These are phyloP conservation scores for Cornus suecica DNA, from an alignment of 148 eudicot genomes.

Conservation along the genomic window DNA sequence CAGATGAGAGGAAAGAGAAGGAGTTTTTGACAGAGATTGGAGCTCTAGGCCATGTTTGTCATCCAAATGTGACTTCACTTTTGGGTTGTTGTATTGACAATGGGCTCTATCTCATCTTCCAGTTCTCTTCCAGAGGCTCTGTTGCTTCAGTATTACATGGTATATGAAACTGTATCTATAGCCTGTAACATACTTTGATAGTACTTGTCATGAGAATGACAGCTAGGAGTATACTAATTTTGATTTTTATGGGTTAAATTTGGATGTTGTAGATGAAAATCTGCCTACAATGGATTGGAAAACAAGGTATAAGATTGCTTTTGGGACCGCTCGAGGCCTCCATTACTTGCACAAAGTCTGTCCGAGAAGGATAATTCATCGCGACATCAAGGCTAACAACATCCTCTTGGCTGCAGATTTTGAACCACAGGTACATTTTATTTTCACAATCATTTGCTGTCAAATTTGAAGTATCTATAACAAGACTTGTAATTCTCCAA, in stretches of 20 bases:
- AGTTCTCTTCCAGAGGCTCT: conserved; percentile 75
- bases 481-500: not conserved
- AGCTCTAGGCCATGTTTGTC: conserved; percentile 81
- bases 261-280: conserved; percentile 49
- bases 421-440: conserved; percentile 67
- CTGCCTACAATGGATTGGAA: conserved; percentile 71
- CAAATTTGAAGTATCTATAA: not conserved
- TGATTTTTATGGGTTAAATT: not conserved
- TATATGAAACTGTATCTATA: conserved; percentile 13
- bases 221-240: too few species aligned
- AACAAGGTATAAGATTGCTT: conserved; percentile 73
- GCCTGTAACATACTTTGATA: not conserved
- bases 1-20: conserved; percentile 78
- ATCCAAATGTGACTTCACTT: conserved; percentile 79
- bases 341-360: conserved; percentile 92
- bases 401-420: conserved; percentile 61
- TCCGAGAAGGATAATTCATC: conserved; percentile 89
- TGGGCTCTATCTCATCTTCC: conserved; percentile 82
- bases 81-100: conserved; percentile 86
- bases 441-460: not conserved
- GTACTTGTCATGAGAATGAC: not conserved
- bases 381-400: conserved; percentile 89
- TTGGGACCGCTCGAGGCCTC: conserved; percentile 83
- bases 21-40: conserved; percentile 95
- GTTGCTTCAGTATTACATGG: conserved; percentile 94